These are phyloP conservation scores for Colletotrichum godetiae DNA, from an alignment of 2,329 filamentous ascomycete genomes.

Conservation along the genomic window DNA sequence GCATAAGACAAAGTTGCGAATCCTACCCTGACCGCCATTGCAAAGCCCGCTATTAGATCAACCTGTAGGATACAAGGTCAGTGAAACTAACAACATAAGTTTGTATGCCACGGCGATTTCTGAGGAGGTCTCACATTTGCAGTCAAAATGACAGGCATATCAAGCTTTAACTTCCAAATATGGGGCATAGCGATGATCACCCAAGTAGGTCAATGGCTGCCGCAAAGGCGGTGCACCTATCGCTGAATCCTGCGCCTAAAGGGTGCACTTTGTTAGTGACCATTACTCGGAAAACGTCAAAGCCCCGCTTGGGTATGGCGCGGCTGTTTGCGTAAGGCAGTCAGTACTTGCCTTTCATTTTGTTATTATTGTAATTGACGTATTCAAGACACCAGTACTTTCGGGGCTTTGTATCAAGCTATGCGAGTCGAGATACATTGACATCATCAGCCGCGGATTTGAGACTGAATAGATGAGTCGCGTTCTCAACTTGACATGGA, in stretches of 20 bases:
- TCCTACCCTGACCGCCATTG: conserved; percentile 18
- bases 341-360: not conserved
- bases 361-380: not conserved
- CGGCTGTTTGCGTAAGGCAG: not conserved
- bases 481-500: conserved; percentile 44
- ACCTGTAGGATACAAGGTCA: not conserved
- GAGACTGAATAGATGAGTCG: not conserved
- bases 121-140: not conserved
- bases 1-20: not conserved
- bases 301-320: not conserved
- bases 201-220: not conserved
- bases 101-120: too few species aligned
- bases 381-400: not conserved
- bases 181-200: not conserved
- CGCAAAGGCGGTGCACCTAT: too few species aligned
- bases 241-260: too few species aligned
- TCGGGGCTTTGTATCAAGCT: not conserved
- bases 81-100: too few species aligned
- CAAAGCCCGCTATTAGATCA: not conserved
- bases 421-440: not conserved
- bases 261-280: too few species aligned
- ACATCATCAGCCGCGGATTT: not conserved
- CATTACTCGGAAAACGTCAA: too few species aligned
- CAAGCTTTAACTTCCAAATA: not conserved
- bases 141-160: conserved; percentile 15